Evolutionary conservation across 2,329 filamentous ascomycete genomes (phyloP).

Genomic region (Penicillium nordicum): DNA sequence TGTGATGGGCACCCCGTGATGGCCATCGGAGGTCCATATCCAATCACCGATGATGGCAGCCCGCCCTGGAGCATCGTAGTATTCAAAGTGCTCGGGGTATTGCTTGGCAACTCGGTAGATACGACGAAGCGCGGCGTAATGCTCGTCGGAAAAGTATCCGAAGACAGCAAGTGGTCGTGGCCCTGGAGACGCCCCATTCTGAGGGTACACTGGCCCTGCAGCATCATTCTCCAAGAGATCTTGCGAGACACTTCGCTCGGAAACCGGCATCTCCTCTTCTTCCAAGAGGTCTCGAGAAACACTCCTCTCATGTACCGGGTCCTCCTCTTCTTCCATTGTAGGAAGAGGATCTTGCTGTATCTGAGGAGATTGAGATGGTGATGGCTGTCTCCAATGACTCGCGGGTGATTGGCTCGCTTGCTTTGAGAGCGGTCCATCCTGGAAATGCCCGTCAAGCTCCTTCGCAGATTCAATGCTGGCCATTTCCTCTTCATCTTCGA

Average conservation of each 20-base stretch:
- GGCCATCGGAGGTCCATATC: conserved; percentile 43
- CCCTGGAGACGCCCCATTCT: conserved; percentile 12
- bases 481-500: conserved; percentile 19
- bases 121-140: conserved; percentile 39
- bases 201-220: conserved; percentile 6
- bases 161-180: conserved; percentile 32
- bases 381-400: conserved; percentile 11
- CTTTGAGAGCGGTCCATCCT: conserved; percentile 15
- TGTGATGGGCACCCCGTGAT: conserved; percentile 40
- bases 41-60: conserved; percentile 42
- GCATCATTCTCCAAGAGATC: background rate
- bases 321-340: conserved; percentile 10
- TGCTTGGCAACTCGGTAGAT: conserved; percentile 40
- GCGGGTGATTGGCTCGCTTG: conserved; percentile 13
- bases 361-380: conserved; percentile 4
- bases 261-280: background rate
- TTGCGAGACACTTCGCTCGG: conserved; percentile 4
- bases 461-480: conserved; percentile 14
- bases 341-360: conserved; percentile 3
- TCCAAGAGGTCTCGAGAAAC: background rate
- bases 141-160: conserved; percentile 43
- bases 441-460: conserved; percentile 11
- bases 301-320: background rate
- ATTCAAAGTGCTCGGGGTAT: conserved; percentile 38
- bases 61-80: conserved; percentile 34